A percentile compares a stretch with the other conserved stretches of the same genome.
Evolutionary conservation across 2,329 filamentous ascomycete genomes (phyloP).

Genomic region (Colletotrichum siamense): DNA sequence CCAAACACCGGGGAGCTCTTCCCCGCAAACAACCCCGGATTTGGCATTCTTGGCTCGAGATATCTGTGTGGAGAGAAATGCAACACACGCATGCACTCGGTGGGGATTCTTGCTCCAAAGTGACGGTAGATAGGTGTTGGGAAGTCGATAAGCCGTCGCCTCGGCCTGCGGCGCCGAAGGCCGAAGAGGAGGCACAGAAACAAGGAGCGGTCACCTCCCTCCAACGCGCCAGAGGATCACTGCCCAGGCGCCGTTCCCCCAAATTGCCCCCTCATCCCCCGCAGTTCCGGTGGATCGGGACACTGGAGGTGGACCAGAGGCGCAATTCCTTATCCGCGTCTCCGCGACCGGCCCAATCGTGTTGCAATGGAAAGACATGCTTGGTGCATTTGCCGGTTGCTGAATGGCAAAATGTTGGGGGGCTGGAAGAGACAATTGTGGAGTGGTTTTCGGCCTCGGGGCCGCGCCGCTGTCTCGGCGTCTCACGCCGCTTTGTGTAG

Average conservation of each 20-base stretch:
- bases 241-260: background rate
- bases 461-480: background rate
- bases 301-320: background rate
- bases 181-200: background rate
- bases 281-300: background rate
- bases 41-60: conserved; percentile 6
- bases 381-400: background rate
- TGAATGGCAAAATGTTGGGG: background rate
- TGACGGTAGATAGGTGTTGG: background rate
- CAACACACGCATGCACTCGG: background rate
- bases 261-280: background rate
- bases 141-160: background rate
- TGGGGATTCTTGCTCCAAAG: background rate
- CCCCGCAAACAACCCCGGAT: conserved; percentile 18
- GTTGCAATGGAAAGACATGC: background rate
- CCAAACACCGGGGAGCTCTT: background rate
- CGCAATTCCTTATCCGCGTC: background rate
- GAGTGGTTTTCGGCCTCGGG: conserved; percentile 1
- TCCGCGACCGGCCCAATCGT: background rate
- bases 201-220: background rate
- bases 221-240: background rate
- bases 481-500: background rate
- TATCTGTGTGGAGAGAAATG: background rate
- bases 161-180: conserved; percentile 8
- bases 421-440: background rate